Evolutionary conservation across 495 filamentous ascomycete genomes (phyloP).

Genomic region (Cladorrhinum samala): DNA sequence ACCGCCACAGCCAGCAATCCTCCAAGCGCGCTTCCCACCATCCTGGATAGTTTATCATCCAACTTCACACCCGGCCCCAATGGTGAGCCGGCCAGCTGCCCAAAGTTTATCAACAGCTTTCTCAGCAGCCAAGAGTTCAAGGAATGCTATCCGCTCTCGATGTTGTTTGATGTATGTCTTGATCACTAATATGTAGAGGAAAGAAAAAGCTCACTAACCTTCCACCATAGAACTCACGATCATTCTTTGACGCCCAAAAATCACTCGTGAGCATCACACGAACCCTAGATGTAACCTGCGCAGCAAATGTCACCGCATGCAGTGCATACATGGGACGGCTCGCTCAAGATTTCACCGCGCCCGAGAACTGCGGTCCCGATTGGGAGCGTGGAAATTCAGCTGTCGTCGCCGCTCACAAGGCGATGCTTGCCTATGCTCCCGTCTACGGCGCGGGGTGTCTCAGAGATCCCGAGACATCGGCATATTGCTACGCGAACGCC

Average conservation of each 20-base stretch:
- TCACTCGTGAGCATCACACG: conserved; percentile 60
- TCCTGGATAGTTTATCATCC: conserved; percentile 65
- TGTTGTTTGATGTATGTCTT: conserved; percentile 57
- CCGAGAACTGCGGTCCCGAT: conserved; percentile 64
- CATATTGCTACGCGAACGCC: conserved; percentile 78
- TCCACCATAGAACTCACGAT: conserved; percentile 37
- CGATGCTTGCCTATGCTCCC: conserved; percentile 64
- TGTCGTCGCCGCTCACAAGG: conserved; percentile 59
- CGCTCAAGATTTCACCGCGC: conserved; percentile 50
- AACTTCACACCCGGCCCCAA: conserved; percentile 54
- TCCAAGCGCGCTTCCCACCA: conserved; percentile 52
- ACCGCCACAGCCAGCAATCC: conserved; percentile 23
- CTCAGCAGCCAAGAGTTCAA: conserved; percentile 57
- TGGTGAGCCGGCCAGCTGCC: conserved; percentile 44
- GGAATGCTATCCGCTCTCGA: conserved; percentile 65
- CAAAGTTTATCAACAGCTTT: conserved; percentile 62
- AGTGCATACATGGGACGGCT: conserved; percentile 50
- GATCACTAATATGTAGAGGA: too few species aligned
- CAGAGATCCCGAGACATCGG: conserved; percentile 44
- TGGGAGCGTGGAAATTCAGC: conserved; percentile 57
- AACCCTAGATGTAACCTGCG: conserved; percentile 66
- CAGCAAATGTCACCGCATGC: conserved; percentile 55
- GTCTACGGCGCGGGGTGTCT: conserved; percentile 77
- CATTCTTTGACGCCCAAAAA: conserved; percentile 69
- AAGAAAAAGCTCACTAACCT: conserved; percentile 37